Evolutionary conservation across 1,284 basidiomycete genomes (phyloP).

Genomic region (Sporisorium graminicola): DNA sequence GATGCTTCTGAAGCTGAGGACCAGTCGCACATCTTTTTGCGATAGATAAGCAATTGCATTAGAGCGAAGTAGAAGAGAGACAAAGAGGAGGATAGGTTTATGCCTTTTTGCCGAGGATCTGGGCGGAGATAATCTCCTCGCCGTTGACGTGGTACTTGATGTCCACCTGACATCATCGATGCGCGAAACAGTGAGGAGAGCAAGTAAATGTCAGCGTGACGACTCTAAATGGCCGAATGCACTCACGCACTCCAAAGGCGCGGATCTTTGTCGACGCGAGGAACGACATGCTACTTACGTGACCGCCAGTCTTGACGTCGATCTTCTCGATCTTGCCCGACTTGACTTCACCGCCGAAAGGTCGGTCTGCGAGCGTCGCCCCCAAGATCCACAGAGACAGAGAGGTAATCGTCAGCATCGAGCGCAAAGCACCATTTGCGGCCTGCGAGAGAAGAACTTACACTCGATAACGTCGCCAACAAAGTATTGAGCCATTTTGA

Average conservation of each 20-base stretch:
- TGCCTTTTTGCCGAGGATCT: conserved; percentile 61
- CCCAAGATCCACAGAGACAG: neutral
- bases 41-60: conserved; percentile 27
- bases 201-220: neutral
- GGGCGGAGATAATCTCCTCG: conserved; percentile 61
- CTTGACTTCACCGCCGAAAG: conserved; percentile 63
- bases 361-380: conserved; percentile 43
- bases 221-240: neutral
- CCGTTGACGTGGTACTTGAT: conserved; percentile 64
- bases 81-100: conserved; percentile 1
- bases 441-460: conserved; percentile 15
- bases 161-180: conserved; percentile 52
- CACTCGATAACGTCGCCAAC: conserved; percentile 62
- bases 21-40: neutral
- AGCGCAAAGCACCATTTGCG: too few species aligned
- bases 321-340: conserved; percentile 66
- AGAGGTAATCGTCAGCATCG: conserved; percentile 4
- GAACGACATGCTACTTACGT: conserved; percentile 43
- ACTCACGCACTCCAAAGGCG: too few species aligned
- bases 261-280: too few species aligned
- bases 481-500: conserved; percentile 57
- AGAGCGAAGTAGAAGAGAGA: neutral
- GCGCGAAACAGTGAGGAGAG: neutral
- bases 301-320: conserved; percentile 62
- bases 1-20: neutral